Base-by-base conservation (phyloP, 148 eudicot species). In the Amaranthus palmeri region DNA sequence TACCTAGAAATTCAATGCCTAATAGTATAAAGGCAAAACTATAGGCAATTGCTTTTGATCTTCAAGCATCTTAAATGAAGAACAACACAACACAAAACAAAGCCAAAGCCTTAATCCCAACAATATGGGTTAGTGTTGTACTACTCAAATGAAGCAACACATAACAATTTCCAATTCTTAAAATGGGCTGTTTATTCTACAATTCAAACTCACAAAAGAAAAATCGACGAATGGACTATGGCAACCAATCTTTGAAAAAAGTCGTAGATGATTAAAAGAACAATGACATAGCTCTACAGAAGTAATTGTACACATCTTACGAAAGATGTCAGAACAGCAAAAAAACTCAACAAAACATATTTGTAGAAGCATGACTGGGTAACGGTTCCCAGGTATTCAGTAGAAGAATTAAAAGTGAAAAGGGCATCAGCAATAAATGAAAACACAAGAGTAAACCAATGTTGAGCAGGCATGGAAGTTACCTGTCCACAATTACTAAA, bases 401-500 rank as follows among this genome's bases (percentile, higher is more conserved):
- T n/a, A 41, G 25, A 2, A 4, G 25, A 4, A 66, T 53, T 36
- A 71, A 58, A 5, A 43, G 53, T 3, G 11, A 6, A 25, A 54
- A 78, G 8, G 36, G 3, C 61, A 65, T 43, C 69, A 61, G 69
- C 13, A 49, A 25, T 45, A 25, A 65, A 43, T 3, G 50, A 63
- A 43, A 8, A 11, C 59, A 25, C 40, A 55, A 70, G 65, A 62
- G 52, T 52, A 52, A 63, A 3, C 12, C 17, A 40, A 62, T 47
- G 65, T 42, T 69, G 5, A 9, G 11, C 52, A 60, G 49, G 40
- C 66, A 68, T 7, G 40, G 40, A 51, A 60, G 7, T 87, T 86
- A 93, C 98, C 78, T 88, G 92, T 53, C 98, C 98, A 75, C 88
- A 87, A 68, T 68, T 72, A 77, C 81, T 84, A 78, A 93, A 93